These are phyloP conservation scores for Penicillium brasilianum DNA, from an alignment of 2,329 filamentous ascomycete species.

Conservation along the genomic window DNA sequence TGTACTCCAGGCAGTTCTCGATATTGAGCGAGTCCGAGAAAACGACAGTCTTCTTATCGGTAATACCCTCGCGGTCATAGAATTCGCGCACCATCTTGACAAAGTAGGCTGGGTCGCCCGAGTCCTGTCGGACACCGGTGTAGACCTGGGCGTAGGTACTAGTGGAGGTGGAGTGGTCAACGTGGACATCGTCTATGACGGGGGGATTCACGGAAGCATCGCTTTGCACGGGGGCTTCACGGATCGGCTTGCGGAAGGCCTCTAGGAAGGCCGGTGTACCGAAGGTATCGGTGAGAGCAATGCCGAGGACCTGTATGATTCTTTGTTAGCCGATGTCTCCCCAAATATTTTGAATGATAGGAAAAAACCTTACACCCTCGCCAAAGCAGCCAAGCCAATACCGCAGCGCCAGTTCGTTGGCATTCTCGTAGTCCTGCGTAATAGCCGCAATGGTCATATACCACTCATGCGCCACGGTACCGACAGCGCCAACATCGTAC, in stretches of 20 bases:
- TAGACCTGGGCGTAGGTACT: conserved; percentile 82
- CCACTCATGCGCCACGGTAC: conserved; percentile 96
- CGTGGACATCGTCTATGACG: conserved; percentile 50
- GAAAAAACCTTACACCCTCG: conserved; percentile 59
- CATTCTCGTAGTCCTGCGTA: conserved; percentile 79
- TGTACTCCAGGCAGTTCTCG: conserved; percentile 88
- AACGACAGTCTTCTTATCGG: conserved; percentile 83
- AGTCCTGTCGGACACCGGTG: conserved; percentile 85
- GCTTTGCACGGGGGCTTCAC: conserved; percentile 41
- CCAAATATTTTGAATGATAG: neutral
- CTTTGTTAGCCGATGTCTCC: conserved; percentile 3
- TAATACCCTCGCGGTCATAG: conserved; percentile 76
- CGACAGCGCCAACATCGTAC: conserved; percentile 80
- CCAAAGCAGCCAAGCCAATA: conserved; percentile 95
- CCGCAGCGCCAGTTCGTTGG: conserved; percentile 80
- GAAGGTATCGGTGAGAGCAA: conserved; percentile 95
- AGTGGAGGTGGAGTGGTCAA: conserved; percentile 43
- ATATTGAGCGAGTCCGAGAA: conserved; percentile 96
- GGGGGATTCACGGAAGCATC: conserved; percentile 49
- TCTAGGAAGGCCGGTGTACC: conserved; percentile 87
- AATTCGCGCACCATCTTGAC: conserved; percentile 79
- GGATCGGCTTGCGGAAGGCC: conserved; percentile 75
- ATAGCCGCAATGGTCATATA: conserved; percentile 98
- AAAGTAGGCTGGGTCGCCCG: conserved; percentile 81
- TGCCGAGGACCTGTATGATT: conserved; percentile 67